phyloP scores from a whole-genome alignment of 2,329 filamentous ascomycete genomes.

The Myrmaecium sp. region DNA sequence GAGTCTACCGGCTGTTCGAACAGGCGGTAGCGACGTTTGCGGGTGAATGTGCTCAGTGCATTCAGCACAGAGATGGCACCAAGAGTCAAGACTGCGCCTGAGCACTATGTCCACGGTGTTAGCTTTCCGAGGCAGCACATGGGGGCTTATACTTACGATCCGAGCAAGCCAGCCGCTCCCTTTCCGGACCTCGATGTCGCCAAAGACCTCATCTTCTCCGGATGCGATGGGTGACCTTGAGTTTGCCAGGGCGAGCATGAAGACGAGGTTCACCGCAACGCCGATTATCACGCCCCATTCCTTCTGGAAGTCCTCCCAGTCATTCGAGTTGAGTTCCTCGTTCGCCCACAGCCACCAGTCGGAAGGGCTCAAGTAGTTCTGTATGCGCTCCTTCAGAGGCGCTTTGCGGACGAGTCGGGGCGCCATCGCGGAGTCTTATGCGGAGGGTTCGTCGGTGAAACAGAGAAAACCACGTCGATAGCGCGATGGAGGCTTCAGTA shows the following conservation, averaged over 20 bases:
- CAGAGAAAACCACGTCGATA: too few relatives aligned
- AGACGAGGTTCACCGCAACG: slow-evolving; percentile 57
- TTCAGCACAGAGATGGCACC: slow-evolving; percentile 53
- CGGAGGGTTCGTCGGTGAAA: too few relatives aligned
- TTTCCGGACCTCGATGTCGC: slow-evolving; percentile 36
- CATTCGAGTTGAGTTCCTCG: slow-evolving; percentile 79
- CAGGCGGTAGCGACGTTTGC: slow-evolving; percentile 73
- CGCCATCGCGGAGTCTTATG: too few relatives aligned
- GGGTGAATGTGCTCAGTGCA: slow-evolving; percentile 63
- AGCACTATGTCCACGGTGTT: slow-evolving; percentile 13
- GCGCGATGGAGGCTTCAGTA: too few relatives aligned
- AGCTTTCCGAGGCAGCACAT: slow-evolving; percentile 3
- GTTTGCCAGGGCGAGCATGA: slow-evolving; percentile 72
- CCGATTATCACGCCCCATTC: slow-evolving; percentile 61
- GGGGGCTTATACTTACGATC: slow-evolving; percentile 34
- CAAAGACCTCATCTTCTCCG: slow-evolving; percentile 68
- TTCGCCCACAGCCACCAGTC: slow-evolving; percentile 84
- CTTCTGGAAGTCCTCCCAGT: slow-evolving; percentile 67
- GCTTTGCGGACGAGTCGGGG: slow-evolving; percentile 70
- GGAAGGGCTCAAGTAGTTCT: slow-evolving; percentile 64
- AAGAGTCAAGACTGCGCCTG: slow-evolving; percentile 54
- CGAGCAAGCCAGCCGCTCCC: slow-evolving; percentile 51
- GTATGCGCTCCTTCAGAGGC: slow-evolving; percentile 66
- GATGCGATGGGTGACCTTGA: slow-evolving; percentile 31
- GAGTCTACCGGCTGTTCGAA: slow-evolving; percentile 76